Base-by-base conservation (phyloP, 768 basidiomycete genomes). In the Polyporus arcularius region DNA sequence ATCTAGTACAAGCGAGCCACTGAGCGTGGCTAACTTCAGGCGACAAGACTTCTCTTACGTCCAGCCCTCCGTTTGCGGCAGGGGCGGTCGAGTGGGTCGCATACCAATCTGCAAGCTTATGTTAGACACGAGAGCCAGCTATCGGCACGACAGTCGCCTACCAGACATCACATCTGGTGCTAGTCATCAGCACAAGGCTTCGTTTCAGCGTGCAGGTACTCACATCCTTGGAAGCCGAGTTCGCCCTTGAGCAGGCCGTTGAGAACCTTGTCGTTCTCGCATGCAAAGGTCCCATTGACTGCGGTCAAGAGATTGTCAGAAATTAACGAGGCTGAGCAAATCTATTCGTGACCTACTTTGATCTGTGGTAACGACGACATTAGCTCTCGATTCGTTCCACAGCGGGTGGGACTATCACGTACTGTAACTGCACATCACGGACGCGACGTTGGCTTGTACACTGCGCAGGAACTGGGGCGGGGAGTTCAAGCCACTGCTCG, bases 341-440 rank as follows among this genome's bases (percentile, higher is more conserved):
- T 3, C 12, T 18, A 9, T 1, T 45, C 4, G 39, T 21, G 12
- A 58, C 66, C 48, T 30, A 66, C 55, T 55, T n/a, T 53, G 56
- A 28, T 58, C 60, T 57, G 38, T 15, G 50, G 58, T 65, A 76
- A 7, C 5, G 15, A 12, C 32, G 3, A 14, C 1, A 4, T 12
- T 21, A 30, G 21, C 21, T 35, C 35, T 28, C 26, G 21, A 10
- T 48, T 26, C 14, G 21, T 4, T 26, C 3, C n/a, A 45, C 28
- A 21, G 18, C 8, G 47, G 7, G 14, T 18, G 11, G 14, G 9
- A 18, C 21, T 21, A 28, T n/a, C 16, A 74, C 84, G 55, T 56
- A 85, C 83, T 88, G 72, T 89, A 89, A 50, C 83, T 84, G 76
- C 88, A 90, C 89, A 90, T 90, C 42, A 90, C 75, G 32, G 82